Conservation (phyloP, 176 grass and related monocot species). For the Coix lacrymajobi region DNA sequence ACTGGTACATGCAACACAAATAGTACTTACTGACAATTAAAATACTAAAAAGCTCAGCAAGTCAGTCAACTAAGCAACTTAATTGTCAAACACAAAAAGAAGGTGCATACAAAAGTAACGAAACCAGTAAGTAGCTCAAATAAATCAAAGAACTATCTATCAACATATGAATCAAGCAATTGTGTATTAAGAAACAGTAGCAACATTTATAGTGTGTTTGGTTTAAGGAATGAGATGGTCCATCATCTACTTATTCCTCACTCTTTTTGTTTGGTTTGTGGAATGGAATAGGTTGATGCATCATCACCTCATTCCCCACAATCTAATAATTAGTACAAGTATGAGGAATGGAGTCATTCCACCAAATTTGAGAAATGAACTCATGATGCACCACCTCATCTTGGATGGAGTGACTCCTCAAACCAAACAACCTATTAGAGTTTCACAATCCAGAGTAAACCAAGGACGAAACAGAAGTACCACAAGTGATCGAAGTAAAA, state of each 20-base stretch:
- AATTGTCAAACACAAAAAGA: background rate
- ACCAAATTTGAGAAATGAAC: too few relatives aligned
- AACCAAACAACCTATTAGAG: too few relatives aligned
- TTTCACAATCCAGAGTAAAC: background rate
- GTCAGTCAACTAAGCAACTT: conserved; percentile 17
- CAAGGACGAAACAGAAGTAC: background rate
- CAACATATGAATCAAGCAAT: background rate
- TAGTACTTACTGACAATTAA: background rate
- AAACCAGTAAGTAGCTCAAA: background rate
- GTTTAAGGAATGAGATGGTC: too few relatives aligned
- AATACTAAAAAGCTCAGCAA: background rate
- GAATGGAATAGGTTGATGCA: too few relatives aligned
- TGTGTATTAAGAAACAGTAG: background rate
- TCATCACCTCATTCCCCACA: too few relatives aligned
- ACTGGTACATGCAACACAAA: background rate
- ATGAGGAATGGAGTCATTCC: too few relatives aligned
- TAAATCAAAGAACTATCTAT: background rate
- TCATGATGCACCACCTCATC: too few relatives aligned
- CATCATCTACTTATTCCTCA: too few relatives aligned
- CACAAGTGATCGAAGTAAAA: background rate
- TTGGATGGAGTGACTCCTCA: too few relatives aligned
- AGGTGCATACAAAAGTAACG: background rate
- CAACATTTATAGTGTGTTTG: background rate
- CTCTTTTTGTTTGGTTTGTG: too few relatives aligned
- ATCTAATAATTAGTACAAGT: too few relatives aligned